These are phyloP conservation scores for Chrysoporthe deuterocubensis DNA, from an alignment of 2,329 filamentous ascomycete genomes.

Conservation along the genomic window DNA sequence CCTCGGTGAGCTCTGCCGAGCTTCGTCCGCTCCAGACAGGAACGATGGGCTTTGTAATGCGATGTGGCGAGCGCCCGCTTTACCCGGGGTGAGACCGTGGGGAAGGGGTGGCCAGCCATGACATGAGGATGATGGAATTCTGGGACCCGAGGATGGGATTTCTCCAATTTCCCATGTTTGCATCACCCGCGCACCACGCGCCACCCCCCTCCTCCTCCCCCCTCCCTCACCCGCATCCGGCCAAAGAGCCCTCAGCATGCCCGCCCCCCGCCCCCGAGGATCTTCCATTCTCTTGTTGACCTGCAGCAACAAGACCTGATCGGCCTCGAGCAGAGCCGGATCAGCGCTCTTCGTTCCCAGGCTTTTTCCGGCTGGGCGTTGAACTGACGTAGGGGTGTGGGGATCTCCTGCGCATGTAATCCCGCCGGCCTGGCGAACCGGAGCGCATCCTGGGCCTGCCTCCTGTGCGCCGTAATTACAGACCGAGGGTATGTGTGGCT, in stretches of 20 bases:
- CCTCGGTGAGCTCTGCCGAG: too few species aligned
- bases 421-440: too few species aligned
- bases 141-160: constrained; percentile 5
- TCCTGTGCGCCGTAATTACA: too few species aligned
- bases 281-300: not conserved
- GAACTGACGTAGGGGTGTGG: not conserved
- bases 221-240: not conserved
- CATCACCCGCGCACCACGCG: not conserved
- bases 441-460: too few species aligned
- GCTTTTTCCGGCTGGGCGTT: not conserved
- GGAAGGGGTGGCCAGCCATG: not conserved
- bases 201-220: not conserved
- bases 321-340: not conserved
- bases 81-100: too few species aligned
- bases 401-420: not conserved
- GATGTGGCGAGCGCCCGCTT: too few species aligned
- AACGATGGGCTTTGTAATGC: too few species aligned
- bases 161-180: constrained; percentile 7
- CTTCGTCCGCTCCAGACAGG: too few species aligned
- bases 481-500: too few species aligned
- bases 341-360: not conserved
- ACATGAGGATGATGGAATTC: constrained; percentile 2
- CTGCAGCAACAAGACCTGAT: not conserved
- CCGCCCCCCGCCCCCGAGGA: not conserved
- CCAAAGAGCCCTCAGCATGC: not conserved